Percentiles rank a stretch among this genome's conserved stretches.
Conservation (phyloP, 169 alveolate genomes). For the Cryptosporidium baileyi region DNA sequence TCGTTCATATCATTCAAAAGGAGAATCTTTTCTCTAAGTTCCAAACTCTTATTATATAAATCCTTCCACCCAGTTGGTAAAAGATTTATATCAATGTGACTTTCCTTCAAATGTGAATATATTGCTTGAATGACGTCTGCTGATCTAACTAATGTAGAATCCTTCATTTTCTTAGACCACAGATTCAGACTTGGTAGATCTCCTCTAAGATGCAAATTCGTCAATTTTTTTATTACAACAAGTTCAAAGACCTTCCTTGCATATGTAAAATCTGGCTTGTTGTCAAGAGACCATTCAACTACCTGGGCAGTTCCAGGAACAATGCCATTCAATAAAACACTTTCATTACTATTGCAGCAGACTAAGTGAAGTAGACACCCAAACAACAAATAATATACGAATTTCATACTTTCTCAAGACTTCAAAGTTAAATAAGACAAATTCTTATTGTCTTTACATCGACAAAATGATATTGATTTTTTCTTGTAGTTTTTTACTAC, state of each 20-base stretch:
- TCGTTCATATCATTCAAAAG: neutral
- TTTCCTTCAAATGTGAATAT: neutral
- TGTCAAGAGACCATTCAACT: conserved; percentile 34
- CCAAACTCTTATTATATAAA: neutral
- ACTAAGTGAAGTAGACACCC: neutral
- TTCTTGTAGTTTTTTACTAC: neutral
- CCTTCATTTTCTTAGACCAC: conserved; percentile 48
- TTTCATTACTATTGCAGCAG: neutral
- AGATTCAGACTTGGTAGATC: conserved; percentile 48
- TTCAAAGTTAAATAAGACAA: neutral
- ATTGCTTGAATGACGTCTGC: conserved; percentile 29
- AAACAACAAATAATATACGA: neutral
- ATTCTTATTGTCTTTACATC: neutral
- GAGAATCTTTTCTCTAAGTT: conserved; percentile 4
- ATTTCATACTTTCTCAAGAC: conserved; percentile 3
- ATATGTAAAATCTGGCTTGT: conserved; percentile 47
- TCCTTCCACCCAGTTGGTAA: conserved; percentile 66
- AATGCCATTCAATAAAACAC: conserved; percentile 9
- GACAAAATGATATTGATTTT: neutral
- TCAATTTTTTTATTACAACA: conserved; percentile 41
- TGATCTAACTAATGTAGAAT: conserved; percentile 52
- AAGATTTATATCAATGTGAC: conserved; percentile 8
- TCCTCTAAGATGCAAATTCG: conserved; percentile 24
- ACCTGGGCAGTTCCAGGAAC: conserved; percentile 41
- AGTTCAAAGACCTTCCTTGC: conserved; percentile 65